Conservation (phyloP, 2,329 filamentous ascomycete species). For the Juglanconis sp. region DNA sequence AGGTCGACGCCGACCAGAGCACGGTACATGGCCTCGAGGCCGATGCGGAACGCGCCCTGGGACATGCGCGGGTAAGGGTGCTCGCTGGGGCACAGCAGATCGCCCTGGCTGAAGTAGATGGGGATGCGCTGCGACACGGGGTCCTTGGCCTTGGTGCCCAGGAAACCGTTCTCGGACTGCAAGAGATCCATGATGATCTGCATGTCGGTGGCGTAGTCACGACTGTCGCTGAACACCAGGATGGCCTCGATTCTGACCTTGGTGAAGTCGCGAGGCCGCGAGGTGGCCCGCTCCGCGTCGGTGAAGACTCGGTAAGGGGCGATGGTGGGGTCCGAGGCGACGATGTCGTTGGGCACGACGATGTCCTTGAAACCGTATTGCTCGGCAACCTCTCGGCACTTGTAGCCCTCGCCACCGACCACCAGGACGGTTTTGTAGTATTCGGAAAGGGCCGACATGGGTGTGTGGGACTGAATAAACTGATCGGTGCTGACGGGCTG, state of each 20-base stretch:
- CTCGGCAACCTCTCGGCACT: slow-evolving; percentile 70
- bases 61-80: slow-evolving; percentile 67
- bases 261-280: slow-evolving; percentile 68
- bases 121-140: slow-evolving; percentile 65
- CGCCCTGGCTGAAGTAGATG: slow-evolving; percentile 60
- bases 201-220: slow-evolving; percentile 72
- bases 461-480: slow-evolving; percentile 75
- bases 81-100: slow-evolving; percentile 57
- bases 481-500: slow-evolving; percentile 66
- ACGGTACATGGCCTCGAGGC: slow-evolving; percentile 71
- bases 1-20: slow-evolving; percentile 66
- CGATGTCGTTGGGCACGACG: slow-evolving; percentile 70
- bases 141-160: slow-evolving; percentile 64
- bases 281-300: slow-evolving; percentile 63
- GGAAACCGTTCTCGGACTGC: slow-evolving; percentile 63
- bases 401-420: slow-evolving; percentile 72
- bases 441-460: slow-evolving; percentile 71
- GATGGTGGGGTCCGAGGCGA: slow-evolving; percentile 66
- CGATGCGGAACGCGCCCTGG: slow-evolving; percentile 72
- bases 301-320: slow-evolving; percentile 68
- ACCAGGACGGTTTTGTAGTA: slow-evolving; percentile 77
- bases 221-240: slow-evolving; percentile 70
- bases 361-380: slow-evolving; percentile 72
- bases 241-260: slow-evolving; percentile 72
- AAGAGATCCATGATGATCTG: slow-evolving; percentile 75